phyloP scores from a whole-genome alignment of 2,329 filamentous ascomycete genomes.

The Fusarium nodosum region DNA sequence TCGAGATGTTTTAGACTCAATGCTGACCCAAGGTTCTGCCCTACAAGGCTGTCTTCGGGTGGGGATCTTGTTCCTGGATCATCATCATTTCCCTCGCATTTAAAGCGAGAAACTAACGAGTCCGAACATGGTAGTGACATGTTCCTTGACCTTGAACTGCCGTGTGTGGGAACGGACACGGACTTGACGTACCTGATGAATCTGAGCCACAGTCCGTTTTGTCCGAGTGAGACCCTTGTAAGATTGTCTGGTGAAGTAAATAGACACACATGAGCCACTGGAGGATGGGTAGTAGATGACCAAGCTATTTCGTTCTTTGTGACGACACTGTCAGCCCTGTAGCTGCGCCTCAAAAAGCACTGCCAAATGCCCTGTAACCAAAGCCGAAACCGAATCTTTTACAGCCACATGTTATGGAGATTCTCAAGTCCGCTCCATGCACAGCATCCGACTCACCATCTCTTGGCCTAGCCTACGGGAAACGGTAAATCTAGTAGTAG shows the following conservation, averaged over 20 bases:
- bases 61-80: constrained; percentile 14
- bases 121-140: constrained; percentile 2
- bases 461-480: constrained; percentile 14
- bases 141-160: constrained; percentile 6
- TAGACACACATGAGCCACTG: too few species aligned
- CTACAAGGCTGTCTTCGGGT: constrained; percentile 25
- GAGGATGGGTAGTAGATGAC: background rate
- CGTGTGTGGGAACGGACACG: constrained; percentile 26
- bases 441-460: constrained; percentile 1
- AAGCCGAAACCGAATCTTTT: constrained; percentile 19
- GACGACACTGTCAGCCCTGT: background rate
- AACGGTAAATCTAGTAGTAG: constrained; percentile 6
- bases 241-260: background rate
- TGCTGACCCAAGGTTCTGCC: constrained; percentile 8
- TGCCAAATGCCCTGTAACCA: constrained; percentile 3
- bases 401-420: constrained; percentile 23
- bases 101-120: constrained; percentile 5
- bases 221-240: background rate
- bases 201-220: constrained; percentile 16
- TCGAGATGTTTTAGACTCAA: background rate
- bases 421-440: constrained; percentile 20
- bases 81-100: background rate
- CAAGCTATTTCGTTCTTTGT: background rate
- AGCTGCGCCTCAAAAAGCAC: constrained; percentile 11
- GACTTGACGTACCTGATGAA: constrained; percentile 12